phyloP scores from a whole-genome alignment of 2,329 filamentous ascomycete genomes.

The Clonostachys rosea region DNA sequence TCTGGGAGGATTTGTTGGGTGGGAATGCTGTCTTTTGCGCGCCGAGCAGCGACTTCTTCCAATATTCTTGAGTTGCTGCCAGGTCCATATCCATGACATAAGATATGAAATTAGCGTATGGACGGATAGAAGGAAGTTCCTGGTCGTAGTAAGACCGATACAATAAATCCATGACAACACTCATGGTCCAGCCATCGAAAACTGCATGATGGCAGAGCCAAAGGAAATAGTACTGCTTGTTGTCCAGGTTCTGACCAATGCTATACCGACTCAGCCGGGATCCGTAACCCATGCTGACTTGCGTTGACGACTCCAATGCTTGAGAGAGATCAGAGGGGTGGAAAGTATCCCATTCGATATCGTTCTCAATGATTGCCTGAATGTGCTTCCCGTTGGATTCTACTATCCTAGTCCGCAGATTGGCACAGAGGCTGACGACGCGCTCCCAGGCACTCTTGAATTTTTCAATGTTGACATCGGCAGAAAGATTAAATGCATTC shows the following conservation, averaged over 20 bases:
- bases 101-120: constrained; percentile 33
- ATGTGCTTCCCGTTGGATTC: constrained; percentile 2
- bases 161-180: constrained; percentile 1
- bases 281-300: constrained; percentile 2
- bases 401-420: constrained; percentile 11
- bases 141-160: constrained; percentile 9
- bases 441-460: constrained; percentile 11
- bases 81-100: constrained; percentile 26
- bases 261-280: constrained; percentile 1
- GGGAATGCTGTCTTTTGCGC: constrained; percentile 6
- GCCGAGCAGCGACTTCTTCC: neutral
- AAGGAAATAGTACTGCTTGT: neutral
- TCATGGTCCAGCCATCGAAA: constrained; percentile 2
- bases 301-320: neutral
- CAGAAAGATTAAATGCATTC: constrained; percentile 6
- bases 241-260: constrained; percentile 5
- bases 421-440: constrained; percentile 5
- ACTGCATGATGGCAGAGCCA: constrained; percentile 3
- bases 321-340: neutral
- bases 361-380: constrained; percentile 3
- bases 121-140: constrained; percentile 2
- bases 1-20: neutral
- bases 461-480: constrained; percentile 2
- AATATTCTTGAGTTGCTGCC: neutral
- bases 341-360: constrained; percentile 1